These are phyloP conservation scores for Obba rivulosa DNA, from an alignment of 768 basidiomycete species.

Conservation along the genomic window DNA sequence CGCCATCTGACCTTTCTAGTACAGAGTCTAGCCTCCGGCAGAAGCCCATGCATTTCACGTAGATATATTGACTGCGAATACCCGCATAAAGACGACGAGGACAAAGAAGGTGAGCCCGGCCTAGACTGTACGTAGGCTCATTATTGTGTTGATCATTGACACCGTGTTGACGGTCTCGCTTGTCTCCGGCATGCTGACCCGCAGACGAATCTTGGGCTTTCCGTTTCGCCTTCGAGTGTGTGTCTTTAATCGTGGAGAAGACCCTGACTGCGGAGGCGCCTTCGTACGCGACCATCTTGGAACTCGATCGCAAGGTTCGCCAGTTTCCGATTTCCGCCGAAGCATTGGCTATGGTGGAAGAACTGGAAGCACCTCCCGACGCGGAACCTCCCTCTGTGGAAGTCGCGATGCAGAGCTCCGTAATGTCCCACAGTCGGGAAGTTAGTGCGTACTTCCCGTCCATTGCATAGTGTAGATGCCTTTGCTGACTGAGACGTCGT, in stretches of 20 bases:
- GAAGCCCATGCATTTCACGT: constrained; percentile 63
- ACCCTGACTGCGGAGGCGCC: constrained; percentile 64
- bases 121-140: constrained; percentile 10
- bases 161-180: not conserved
- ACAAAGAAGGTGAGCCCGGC: constrained; percentile 12
- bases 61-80: constrained; percentile 64
- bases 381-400: constrained; percentile 16
- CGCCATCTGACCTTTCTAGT: constrained; percentile 1
- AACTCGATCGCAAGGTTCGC: constrained; percentile 64
- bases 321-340: constrained; percentile 54
- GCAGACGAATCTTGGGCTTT: constrained; percentile 58
- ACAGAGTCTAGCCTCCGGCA: constrained; percentile 64
- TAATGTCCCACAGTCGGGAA: constrained; percentile 39
- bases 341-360: constrained; percentile 31
- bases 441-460: constrained; percentile 45
- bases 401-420: constrained; percentile 34
- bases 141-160: not conserved
- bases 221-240: constrained; percentile 60
- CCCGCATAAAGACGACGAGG: constrained; percentile 29
- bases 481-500: constrained; percentile 10
- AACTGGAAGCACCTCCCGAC: constrained; percentile 15
- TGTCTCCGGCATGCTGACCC: not conserved
- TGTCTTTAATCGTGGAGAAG: constrained; percentile 55
- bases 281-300: constrained; percentile 58
- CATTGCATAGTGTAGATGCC: constrained; percentile 24